Evolutionary conservation across 73 alveolate species (phyloP), one percentile per base, ranked within the genome.

Genomic region (Tetrahymena malaccensis): DNA sequence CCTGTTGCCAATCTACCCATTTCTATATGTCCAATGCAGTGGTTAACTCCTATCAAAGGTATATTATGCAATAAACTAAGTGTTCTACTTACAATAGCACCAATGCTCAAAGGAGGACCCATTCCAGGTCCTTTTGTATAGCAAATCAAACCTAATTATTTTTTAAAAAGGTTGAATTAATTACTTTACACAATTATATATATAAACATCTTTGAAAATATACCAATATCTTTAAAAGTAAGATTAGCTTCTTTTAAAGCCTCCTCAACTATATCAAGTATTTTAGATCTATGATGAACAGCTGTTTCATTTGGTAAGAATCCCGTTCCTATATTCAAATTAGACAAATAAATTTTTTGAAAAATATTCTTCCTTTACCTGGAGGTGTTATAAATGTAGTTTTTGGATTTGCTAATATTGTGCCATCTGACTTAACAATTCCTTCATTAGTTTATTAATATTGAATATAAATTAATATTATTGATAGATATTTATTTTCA

Each of bases 51-150:
- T 43, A 99, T 98, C 40, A 99, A 96, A 8, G 99, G 99, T 43
- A 97, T 98, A 55, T 98, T 98, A 95, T 98, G 98, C 95, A 99
- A 95, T 94, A 97, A 98, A 93, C 99, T 96, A 40, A 99, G 96
- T 11, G 99, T 99, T 96, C 99, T 97, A 40, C 98, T 98, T 34
- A 99, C 99, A 56, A 98, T 93, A 7, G 99, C 99, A 12, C 99
- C 99, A 15, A 99, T 99, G 22, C 98, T 94, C 43, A 99, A 96
- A 7, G 99, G 99, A 84, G 96, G 98, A 17, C 99, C 99, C 99
- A 99, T 99, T 84, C 99, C 99, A 43, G 99, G 99, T 0, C 99
- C 99, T 97, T 99, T 99, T 85, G 99, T 99, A 94, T 99, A 99
- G 50, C 99, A 97, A 94, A 98, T 96, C 85, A 98, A 93, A 85